These are phyloP conservation scores for Skeletonema costatum DNA, from an alignment of 108 stramenopile species.

Conservation along the genomic window DNA sequence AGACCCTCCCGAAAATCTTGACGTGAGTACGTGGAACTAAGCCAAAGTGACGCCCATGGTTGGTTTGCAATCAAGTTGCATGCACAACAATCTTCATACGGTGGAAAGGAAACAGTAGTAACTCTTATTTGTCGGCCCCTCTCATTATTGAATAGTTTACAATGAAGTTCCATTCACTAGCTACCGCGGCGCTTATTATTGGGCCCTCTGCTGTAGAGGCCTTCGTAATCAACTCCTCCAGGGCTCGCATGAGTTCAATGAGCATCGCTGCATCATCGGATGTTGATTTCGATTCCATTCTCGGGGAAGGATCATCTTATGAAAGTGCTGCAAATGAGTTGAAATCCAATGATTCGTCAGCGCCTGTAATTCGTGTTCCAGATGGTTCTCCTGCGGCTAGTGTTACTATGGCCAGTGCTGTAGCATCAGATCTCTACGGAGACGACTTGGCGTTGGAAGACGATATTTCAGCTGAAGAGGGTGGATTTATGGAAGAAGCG, in stretches of 20 bases:
- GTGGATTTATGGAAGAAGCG: constrained; percentile 20
- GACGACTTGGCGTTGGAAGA: constrained; percentile 39
- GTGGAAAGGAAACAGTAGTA: background rate
- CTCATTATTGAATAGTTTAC: background rate
- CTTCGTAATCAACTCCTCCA: constrained; percentile 39
- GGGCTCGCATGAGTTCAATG: constrained; percentile 28
- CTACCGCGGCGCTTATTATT: constrained; percentile 29
- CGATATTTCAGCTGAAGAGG: constrained; percentile 2
- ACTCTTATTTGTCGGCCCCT: background rate
- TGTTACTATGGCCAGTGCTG: constrained; percentile 46
- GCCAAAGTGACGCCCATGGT: background rate
- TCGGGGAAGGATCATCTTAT: constrained; percentile 50
- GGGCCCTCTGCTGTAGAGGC: constrained; percentile 27
- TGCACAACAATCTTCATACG: background rate
- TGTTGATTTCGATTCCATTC: constrained; percentile 46
- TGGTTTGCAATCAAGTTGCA: background rate
- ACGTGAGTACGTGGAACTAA: background rate
- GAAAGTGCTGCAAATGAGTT: constrained; percentile 25
- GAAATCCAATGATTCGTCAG: constrained; percentile 19
- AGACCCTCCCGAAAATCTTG: too few species aligned
- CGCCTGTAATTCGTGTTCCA: constrained; percentile 48
- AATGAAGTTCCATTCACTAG: constrained; percentile 37
- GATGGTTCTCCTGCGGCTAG: constrained; percentile 50
- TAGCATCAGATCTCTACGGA: constrained; percentile 34
- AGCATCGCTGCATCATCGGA: constrained; percentile 26